phyloP scores from a whole-genome alignment of 768 basidiomycete species.

The Russula ochroleuca region DNA sequence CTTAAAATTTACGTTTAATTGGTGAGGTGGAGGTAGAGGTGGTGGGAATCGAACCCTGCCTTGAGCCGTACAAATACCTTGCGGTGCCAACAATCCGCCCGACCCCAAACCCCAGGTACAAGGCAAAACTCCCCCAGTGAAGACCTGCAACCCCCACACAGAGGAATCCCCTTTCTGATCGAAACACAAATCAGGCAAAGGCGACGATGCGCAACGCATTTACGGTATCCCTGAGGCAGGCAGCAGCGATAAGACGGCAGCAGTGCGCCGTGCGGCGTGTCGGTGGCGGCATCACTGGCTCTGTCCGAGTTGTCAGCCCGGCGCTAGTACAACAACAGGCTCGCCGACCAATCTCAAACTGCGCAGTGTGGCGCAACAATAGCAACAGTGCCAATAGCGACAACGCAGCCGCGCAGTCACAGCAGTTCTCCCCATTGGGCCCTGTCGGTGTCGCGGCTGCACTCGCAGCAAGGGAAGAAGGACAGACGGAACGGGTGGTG shows the following conservation, averaged over 20 bases:
- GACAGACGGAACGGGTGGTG: constrained; percentile 18
- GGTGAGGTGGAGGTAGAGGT: too few relatives aligned
- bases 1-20: too few relatives aligned
- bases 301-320: background rate
- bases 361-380: constrained; percentile 1
- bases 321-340: background rate
- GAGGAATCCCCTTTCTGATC: background rate
- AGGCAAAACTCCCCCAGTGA: too few relatives aligned
- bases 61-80: constrained; percentile 11
- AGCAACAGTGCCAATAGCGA: too few relatives aligned
- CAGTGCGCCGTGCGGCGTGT: background rate
- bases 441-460: constrained; percentile 64
- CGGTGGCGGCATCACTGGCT: background rate
- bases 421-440: constrained; percentile 49
- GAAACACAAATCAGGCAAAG: background rate
- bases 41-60: background rate
- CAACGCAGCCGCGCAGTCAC: too few relatives aligned
- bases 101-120: background rate
- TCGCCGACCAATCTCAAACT: constrained; percentile 5
- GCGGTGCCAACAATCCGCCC: background rate
- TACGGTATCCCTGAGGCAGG: constrained; percentile 3
- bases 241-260: background rate
- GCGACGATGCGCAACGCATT: constrained; percentile 1
- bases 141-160: background rate
- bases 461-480: constrained; percentile 40